phyloP scores from a whole-genome alignment of 306 rosid species.

The Pterocarpus macrocarpus region DNA sequence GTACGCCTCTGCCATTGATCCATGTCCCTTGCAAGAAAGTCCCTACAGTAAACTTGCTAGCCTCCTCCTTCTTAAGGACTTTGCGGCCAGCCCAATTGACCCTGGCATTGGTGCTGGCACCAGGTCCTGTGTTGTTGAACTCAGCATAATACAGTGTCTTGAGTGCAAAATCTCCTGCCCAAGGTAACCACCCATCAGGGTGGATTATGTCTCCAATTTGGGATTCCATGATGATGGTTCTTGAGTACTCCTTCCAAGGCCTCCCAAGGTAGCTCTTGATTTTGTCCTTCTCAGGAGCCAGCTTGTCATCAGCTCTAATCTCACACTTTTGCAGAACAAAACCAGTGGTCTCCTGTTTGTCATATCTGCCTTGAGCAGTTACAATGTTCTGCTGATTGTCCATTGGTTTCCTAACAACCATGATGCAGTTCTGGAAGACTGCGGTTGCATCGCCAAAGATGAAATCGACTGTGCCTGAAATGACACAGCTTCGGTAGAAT shows the following conservation, averaged over 20 bases:
- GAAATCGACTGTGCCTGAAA: slow-evolving; percentile 80
- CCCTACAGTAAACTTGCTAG: slow-evolving; percentile 57
- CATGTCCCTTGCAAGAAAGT: slow-evolving; percentile 72
- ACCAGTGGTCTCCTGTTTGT: slow-evolving; percentile 60
- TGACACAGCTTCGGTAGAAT: slow-evolving; percentile 68
- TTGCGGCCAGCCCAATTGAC: slow-evolving; percentile 76
- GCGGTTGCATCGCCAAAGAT: slow-evolving; percentile 82
- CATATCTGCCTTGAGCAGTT: slow-evolving; percentile 73
- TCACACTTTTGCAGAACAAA: slow-evolving; percentile 72
- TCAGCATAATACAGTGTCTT: slow-evolving; percentile 75
- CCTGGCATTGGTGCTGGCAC: slow-evolving; percentile 61
- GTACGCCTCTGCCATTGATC: slow-evolving; percentile 59
- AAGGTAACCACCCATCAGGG: slow-evolving; percentile 76
- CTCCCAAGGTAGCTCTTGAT: slow-evolving; percentile 76
- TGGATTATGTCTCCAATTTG: slow-evolving; percentile 62
- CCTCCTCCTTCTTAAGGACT: slow-evolving; percentile 58
- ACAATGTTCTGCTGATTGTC: slow-evolving; percentile 66
- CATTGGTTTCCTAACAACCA: slow-evolving; percentile 63
- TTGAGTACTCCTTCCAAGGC: slow-evolving; percentile 81
- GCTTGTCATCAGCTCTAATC: slow-evolving; percentile 49
- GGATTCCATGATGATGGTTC: slow-evolving; percentile 77
- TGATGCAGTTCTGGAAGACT: slow-evolving; percentile 69
- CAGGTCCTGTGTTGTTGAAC: slow-evolving; percentile 71
- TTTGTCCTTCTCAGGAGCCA: slow-evolving; percentile 38
- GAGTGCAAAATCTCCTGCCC: slow-evolving; percentile 75